Evolutionary conservation across 192 early-diverging fungal genomes (phyloP), one percentile per base, ranked within the genome.

Genomic region (Rhizophagus clarus): DNA sequence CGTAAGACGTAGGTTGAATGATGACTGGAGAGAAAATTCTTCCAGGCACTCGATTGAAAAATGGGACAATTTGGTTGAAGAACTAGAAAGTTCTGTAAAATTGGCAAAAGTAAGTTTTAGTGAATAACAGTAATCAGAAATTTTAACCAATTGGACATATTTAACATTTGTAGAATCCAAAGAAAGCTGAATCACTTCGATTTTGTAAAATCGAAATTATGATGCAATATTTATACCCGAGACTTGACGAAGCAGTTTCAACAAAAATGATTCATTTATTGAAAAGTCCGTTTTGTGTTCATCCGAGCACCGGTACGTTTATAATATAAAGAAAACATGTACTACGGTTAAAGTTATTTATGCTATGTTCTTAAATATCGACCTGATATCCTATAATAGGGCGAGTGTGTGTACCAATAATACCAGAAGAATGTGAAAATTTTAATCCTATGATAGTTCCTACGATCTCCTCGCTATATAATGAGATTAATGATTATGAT

Each of bases 201-300:
- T 74, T 77, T 1, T 75, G 89, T 40, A 85, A 85, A 73, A 84
- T 90, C 31, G 96, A 97, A 66, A 94, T 97, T 76, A 88, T 94
- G 74, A 92, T 99, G 77, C 97, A 97, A 84, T 95, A 94, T 78
- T 89, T 89, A 3, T 99, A 99, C 70, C 97, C 97, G 28, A 91
- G 97, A 37, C 88, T 99, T 49, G 97, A 99, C 84, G 91, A 93
- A 37, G 96, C 97, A 71, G 97, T 99, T 29, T 92, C 95, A 2
- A 94, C 91, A 20, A 91, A 94, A 45, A 89, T 97, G 11, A 95
- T 93, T 83, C 97, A 99, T 88, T 95, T 99, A 88, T 89, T 99
- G 32, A 99, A 99, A 83, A 92, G 92, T 80, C 97, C 97, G 9
- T 98, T 99, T 83, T 99, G 96, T 85, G 93, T 97, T 28, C 97